Base-by-base conservation (phyloP, 2,329 filamentous ascomycete genomes). In the Pestalotiopsis sp. region DNA sequence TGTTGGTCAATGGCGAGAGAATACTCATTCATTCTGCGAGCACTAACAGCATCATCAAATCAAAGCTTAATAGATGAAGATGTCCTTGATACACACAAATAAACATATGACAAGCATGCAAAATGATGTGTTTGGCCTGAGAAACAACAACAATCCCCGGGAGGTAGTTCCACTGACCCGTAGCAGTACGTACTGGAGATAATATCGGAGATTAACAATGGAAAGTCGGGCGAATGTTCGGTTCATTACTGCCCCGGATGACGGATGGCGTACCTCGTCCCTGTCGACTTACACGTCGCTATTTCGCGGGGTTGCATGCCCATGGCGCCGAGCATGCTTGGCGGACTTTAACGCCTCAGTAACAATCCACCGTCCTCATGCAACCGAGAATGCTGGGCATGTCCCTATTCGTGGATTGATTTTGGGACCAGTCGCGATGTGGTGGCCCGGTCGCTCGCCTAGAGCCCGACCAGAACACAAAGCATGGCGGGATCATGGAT, bases 381-480 rank as follows among this genome's bases (percentile, higher is more conserved):
- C 2, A 6, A 23, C 57, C 25, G 57, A 23, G 20, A 23, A 23
- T 23, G 20, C 20, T 23, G 20, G 20, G 27, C 17, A 36, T 59
- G 23, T 25, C 57, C 13, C n/a, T 12, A 64, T 64, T 64, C 61
- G 61, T 64, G 39, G 61, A 64, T 64, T 27, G 4, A 39, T 25
- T 41, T 25, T 4, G 20, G 17, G 6, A 2, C 12, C 12, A 25
- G 20, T 49, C 61, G 61, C 61, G 61, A 64, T 14, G 52, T 31
- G 3, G 61, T 23, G 20, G 12, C 41, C 61, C 61, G 61, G 38
- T n/a, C 52, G 20, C 27, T 45, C 12, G 25, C 6, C 20, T 61
- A 39, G 5, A n/a, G 20, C 45, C 45, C 41, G 14, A 17, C 45
- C 4, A 17, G 14, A n/a, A 52, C 36, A 64, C n/a, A 41, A 23